Base-by-base conservation (phyloP, 2,329 filamentous ascomycete species). In the Fusarium nurragi region DNA sequence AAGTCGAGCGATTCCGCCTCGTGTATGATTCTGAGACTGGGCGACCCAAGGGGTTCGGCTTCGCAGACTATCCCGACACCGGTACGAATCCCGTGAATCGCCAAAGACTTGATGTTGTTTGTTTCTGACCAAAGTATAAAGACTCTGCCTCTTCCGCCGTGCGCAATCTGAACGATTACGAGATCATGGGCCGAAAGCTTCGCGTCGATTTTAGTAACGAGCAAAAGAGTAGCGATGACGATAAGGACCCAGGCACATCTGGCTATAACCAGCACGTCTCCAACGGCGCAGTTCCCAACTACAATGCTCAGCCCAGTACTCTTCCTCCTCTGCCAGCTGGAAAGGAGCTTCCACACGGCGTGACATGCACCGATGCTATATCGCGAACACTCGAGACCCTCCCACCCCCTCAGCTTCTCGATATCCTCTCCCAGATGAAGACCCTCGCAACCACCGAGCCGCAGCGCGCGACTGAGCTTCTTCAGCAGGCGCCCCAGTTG, bases 151-250 rank as follows among this genome's bases (percentile, higher is more conserved):
- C 94, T 34, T 97, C 93, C 3, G 95, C 95, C 4, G 94, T 98
- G 44, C 90, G 94, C 70, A 98, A 99, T 75, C 82, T 98, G 49
- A 97, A 98, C 80, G 93, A 97, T 77, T 90, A 93, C 79, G 94
- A 98, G 76, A 89, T 97, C 74, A 96, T 97, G 89, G 93, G 93
- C 53, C 88, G 95, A 72, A 97, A 97, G 77, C 85, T 99, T 65
- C 88, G 94, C 60, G 95, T 99, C 54, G 95, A 98, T 78, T 99
- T 96, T 79, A 95, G 92, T 58, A 97, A 97, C 77, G 94, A 97
- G 76, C 92, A 93, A 67, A 90, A 90, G 69, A 90, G 86, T 63
- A 88, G 89, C 61, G 88, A 90, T 54, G 87, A 84, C 63, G 78
- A 73, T 39, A 72, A 73, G 37, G 58, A 62, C 23, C 38, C 66